These are phyloP conservation scores for Penicillium paradoxum DNA, from an alignment of 495 filamentous ascomycete species.

Conservation along the genomic window DNA sequence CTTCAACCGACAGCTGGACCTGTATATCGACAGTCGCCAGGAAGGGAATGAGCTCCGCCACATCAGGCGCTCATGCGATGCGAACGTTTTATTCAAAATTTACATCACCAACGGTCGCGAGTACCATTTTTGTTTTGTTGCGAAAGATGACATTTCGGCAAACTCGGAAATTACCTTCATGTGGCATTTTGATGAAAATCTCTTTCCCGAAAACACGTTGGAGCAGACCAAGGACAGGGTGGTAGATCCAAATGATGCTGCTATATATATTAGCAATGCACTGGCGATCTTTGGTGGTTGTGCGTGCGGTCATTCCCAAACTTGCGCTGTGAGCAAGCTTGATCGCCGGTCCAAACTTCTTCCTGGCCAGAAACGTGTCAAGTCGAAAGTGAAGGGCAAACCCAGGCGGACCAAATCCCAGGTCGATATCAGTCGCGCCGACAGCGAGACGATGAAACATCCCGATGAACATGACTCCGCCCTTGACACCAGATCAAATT, in stretches of 20 bases:
- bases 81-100: conserved; percentile 78
- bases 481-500: conserved; percentile 58
- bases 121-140: conserved; percentile 86
- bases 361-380: conserved; percentile 33
- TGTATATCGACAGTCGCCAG: conserved; percentile 85
- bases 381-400: conserved; percentile 44
- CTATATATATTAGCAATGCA: conserved; percentile 62
- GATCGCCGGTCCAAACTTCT: conserved; percentile 51
- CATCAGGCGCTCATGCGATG: conserved; percentile 79
- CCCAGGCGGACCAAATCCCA: conserved; percentile 52
- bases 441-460: conserved; percentile 62
- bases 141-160: conserved; percentile 63
- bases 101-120: conserved; percentile 68
- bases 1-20: conserved; percentile 72
- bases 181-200: conserved; percentile 55
- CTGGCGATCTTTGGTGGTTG: conserved; percentile 85
- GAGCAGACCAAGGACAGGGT: conserved; percentile 26
- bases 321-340: conserved; percentile 69
- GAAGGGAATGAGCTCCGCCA: conserved; percentile 83
- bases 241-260: conserved; percentile 43
- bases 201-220: conserved; percentile 43
- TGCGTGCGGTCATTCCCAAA: conserved; percentile 62
- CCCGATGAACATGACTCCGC: conserved; percentile 47
- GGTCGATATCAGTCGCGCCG: conserved; percentile 69
- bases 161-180: conserved; percentile 60